Evolutionary conservation across 768 basidiomycete species (phyloP).

Genomic region (Boletus pseudo-olivaceus): DNA sequence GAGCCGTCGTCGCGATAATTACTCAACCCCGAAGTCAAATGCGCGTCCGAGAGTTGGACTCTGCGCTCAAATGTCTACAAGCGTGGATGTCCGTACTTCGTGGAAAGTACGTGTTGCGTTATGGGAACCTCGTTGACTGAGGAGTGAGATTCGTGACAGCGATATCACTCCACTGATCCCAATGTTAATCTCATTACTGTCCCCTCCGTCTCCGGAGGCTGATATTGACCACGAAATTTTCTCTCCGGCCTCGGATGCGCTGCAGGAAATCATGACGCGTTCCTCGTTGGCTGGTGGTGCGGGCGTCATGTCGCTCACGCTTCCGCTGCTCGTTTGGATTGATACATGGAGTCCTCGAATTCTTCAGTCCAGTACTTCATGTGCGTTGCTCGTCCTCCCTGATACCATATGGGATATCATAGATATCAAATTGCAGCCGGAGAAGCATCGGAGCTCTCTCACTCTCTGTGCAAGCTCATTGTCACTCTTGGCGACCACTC

Average conservation of each 20-base stretch:
- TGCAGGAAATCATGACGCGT: conserved; percentile 75
- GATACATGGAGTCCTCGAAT: conserved; percentile 51
- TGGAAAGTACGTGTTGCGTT: conserved; percentile 50
- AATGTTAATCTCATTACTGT: conserved; percentile 50
- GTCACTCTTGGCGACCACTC: conserved; percentile 86
- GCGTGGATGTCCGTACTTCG: conserved; percentile 77
- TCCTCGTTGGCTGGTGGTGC: conserved; percentile 70
- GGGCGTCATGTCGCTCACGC: conserved; percentile 69
- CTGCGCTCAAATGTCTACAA: conserved; percentile 76
- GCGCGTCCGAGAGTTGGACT: conserved; percentile 46
- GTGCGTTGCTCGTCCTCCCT: conserved; percentile 26
- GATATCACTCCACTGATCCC: conserved; percentile 69
- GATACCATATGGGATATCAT: background rate
- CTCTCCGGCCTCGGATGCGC: conserved; percentile 60
- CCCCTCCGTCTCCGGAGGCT: conserved; percentile 27
- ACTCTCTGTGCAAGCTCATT: conserved; percentile 77
- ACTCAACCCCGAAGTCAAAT: conserved; percentile 34
- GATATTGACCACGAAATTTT: conserved; percentile 53
- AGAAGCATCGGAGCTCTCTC: conserved; percentile 52
- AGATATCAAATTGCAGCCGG: conserved; percentile 11
- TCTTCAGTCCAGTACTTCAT: conserved; percentile 33
- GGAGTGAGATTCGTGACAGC: conserved; percentile 33
- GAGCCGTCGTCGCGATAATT: conserved; percentile 61
- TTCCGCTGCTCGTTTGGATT: conserved; percentile 83
- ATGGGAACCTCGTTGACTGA: background rate